These are phyloP conservation scores for Emydomyces testavorans DNA, from an alignment of 2,329 filamentous ascomycete genomes.

Conservation along the genomic window DNA sequence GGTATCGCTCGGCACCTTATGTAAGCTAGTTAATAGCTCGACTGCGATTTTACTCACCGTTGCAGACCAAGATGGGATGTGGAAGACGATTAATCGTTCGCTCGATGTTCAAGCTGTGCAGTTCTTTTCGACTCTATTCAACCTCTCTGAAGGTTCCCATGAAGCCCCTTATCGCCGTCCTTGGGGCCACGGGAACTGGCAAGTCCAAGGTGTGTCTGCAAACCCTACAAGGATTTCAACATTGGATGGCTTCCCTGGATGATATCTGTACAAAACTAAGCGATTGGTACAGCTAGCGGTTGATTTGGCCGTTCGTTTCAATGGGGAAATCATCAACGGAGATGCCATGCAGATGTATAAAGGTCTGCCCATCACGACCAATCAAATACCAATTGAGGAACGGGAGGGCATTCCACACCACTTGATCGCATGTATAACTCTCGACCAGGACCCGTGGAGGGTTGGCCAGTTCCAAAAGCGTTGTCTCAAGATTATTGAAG, in stretches of 20 bases:
- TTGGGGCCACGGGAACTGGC: slow-evolving; percentile 85
- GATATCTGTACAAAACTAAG: neutral
- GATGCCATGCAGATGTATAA: slow-evolving; percentile 97
- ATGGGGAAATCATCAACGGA: slow-evolving; percentile 91
- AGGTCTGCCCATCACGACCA: slow-evolving; percentile 87
- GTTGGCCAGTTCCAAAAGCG: slow-evolving; percentile 65
- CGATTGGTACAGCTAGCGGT: slow-evolving; percentile 59
- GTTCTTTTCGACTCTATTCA: slow-evolving; percentile 3
- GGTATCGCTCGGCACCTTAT: no score
- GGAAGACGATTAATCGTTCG: neutral
- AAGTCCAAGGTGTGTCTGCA: slow-evolving; percentile 64
- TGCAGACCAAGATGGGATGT: neutral
- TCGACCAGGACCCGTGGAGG: slow-evolving; percentile 71
- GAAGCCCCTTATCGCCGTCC: slow-evolving; percentile 61
- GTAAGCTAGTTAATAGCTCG: neutral
- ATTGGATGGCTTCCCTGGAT: no score
- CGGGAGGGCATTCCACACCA: slow-evolving; percentile 76
- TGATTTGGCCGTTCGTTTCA: slow-evolving; percentile 67
- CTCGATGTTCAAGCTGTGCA: slow-evolving; percentile 1
- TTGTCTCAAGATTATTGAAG: slow-evolving; percentile 56
- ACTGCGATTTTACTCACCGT: neutral
- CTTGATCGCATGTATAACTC: slow-evolving; percentile 64
- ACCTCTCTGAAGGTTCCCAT: slow-evolving; percentile 21
- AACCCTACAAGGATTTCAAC: no score
- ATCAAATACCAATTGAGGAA: slow-evolving; percentile 70